A percentile compares a stretch with the other conserved stretches of the same genome.
phyloP scores from a whole-genome alignment of 176 grass and related monocot genomes.

The Bonia amplexicaulis region DNA sequence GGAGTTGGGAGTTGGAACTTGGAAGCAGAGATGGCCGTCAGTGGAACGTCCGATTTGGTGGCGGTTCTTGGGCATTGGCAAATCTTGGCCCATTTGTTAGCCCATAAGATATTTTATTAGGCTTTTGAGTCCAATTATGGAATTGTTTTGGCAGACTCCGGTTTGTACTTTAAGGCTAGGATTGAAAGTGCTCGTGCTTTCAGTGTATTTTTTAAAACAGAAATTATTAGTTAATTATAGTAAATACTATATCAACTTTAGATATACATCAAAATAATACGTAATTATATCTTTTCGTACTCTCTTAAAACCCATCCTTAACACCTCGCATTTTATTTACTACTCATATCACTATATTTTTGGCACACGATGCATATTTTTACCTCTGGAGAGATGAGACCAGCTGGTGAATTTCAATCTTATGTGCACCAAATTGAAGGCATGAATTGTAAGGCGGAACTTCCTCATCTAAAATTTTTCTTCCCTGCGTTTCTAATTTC shows the following conservation, averaged over 20 bases:
- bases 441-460: too few relatives aligned
- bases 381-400: background rate
- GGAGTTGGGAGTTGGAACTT: constrained; percentile 15
- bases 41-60: constrained; percentile 21
- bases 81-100: background rate
- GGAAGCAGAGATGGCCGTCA: background rate
- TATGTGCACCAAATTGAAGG: background rate
- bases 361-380: background rate
- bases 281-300: too few relatives aligned
- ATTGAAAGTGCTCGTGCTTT: too few relatives aligned
- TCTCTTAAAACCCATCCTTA: too few relatives aligned
- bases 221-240: too few relatives aligned
- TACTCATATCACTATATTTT: background rate
- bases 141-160: background rate
- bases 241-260: too few relatives aligned
- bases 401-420: background rate
- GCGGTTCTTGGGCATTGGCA: constrained; percentile 5
- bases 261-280: too few relatives aligned
- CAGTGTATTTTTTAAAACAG: too few relatives aligned
- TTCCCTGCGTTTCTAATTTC: too few relatives aligned
- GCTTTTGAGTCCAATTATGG: background rate
- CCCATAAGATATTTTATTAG: background rate
- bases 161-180: background rate
- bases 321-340: background rate
- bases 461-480: too few relatives aligned